phyloP scores from a whole-genome alignment of 306 rosid genomes.

The Sindora glabra region DNA sequence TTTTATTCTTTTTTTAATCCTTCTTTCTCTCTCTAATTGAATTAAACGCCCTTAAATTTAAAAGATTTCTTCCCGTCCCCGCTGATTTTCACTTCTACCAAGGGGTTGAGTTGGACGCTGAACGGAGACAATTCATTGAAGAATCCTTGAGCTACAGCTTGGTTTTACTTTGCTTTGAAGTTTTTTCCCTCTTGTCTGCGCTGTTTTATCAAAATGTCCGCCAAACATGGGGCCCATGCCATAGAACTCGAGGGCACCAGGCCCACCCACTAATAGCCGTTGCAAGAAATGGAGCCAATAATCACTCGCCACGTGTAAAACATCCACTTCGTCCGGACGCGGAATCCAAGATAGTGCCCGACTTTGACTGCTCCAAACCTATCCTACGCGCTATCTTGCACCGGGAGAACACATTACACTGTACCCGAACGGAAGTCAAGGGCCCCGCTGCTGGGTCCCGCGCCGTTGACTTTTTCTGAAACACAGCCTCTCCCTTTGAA shows the following conservation, averaged over 20 bases:
- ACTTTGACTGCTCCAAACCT: slow-evolving; percentile 29
- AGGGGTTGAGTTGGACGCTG: too few species aligned
- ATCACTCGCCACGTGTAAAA: not conserved
- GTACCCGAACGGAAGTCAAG: not conserved
- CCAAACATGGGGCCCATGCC: slow-evolving; percentile 22
- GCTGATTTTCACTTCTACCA: too few species aligned
- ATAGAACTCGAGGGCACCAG: slow-evolving; percentile 1
- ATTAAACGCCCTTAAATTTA: too few species aligned
- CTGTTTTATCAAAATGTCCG: slow-evolving; percentile 11
- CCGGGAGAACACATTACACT: slow-evolving; percentile 15
- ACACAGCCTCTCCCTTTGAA: slow-evolving; percentile 12
- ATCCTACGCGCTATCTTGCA: slow-evolving; percentile 22
- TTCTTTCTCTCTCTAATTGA: too few species aligned
- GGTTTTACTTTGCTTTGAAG: not conserved
- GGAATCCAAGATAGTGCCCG: slow-evolving; percentile 29
- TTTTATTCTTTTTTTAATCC: too few species aligned
- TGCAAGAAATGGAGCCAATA: not conserved
- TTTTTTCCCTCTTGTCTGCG: not conserved
- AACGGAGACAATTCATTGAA: too few species aligned
- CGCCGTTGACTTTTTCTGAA: slow-evolving; percentile 36
- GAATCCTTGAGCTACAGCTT: not conserved
- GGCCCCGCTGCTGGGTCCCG: slow-evolving; percentile 29
- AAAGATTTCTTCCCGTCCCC: too few species aligned
- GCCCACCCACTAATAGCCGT: slow-evolving; percentile 24
- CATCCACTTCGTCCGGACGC: slow-evolving; percentile 12